Evolutionary conservation across 805 yeast species (phyloP).

Genomic region (Saturnispora halmiae): DNA sequence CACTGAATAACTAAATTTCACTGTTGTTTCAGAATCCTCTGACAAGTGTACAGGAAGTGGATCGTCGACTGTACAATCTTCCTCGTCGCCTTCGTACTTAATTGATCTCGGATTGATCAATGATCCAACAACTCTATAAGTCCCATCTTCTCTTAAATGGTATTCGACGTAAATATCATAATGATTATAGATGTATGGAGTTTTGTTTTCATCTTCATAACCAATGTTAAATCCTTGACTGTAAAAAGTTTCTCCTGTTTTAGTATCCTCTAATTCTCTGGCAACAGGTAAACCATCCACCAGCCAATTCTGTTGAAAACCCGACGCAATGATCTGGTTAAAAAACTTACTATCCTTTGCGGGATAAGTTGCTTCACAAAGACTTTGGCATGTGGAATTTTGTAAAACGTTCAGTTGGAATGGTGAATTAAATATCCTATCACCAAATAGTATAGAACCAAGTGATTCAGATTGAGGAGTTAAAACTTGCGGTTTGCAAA

Average conservation of each 20-base stretch:
- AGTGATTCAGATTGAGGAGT: slow-evolving; percentile 76
- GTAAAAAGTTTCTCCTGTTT: slow-evolving; percentile 55
- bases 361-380: slow-evolving; percentile 57
- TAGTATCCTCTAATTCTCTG: slow-evolving; percentile 43
- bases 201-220: slow-evolving; percentile 42
- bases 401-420: slow-evolving; percentile 72
- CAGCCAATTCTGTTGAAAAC: slow-evolving; percentile 85
- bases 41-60: slow-evolving; percentile 38
- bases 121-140: slow-evolving; percentile 86
- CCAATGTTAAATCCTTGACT: slow-evolving; percentile 82
- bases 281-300: slow-evolving; percentile 95
- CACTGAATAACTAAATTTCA: slow-evolving; percentile 81
- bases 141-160: slow-evolving; percentile 59
- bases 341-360: slow-evolving; percentile 66
- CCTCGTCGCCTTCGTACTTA: slow-evolving; percentile 14
- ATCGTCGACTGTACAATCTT: slow-evolving; percentile 23
- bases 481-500: slow-evolving; percentile 71
- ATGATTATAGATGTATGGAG: slow-evolving; percentile 69
- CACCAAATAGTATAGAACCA: slow-evolving; percentile 92
- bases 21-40: slow-evolving; percentile 43
- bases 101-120: slow-evolving; percentile 61
- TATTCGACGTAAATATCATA: slow-evolving; percentile 72
- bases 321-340: slow-evolving; percentile 68
- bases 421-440: slow-evolving; percentile 89
- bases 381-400: slow-evolving; percentile 53